Base-by-base conservation (phyloP, 2,329 filamentous ascomycete species). In the Fusarium ambrosium region DNA sequence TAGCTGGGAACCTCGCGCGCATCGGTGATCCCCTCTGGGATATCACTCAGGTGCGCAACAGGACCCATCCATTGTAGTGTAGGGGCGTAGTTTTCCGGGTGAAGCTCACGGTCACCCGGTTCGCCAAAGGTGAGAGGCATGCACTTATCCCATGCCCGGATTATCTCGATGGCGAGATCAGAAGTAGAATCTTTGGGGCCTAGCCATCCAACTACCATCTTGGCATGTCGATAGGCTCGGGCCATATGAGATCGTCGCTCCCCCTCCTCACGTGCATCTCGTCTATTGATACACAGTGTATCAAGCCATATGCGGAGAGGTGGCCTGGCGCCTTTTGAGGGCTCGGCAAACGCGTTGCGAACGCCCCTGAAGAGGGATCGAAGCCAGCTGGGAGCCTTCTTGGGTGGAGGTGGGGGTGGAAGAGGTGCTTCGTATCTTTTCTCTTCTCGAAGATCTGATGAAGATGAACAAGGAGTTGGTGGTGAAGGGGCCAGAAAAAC, bases 261-360 rank as follows among this genome's bases (percentile, higher is more conserved):
- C 2, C 61, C 37, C 18, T 76, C 71, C 20, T 77, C 75, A 8
- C 69, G 72, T 4, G 45, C 45, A n/a, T 76, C 69, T 6, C 66
- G 51, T 14, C 63, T 39, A 64, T 77, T 74, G 48, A 77, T 74
- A 37, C 75, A 77, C 32, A 77, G 64, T 43, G 77, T 59, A 62
- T 77, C 75, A 24, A 77, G 39, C 75, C 75, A 77, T 61, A 77
- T 61, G 11, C 75, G 71, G 14, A 77, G 63, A 9, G 75, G 75
- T 7, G 73, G 73, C 13, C 53, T 64, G 27, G 64, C 68, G 14
- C 58, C 24, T 34, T 59, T 60, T 2, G 60, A 1, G 13, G 66
- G 75, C 3, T 69, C 75, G 7, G 65, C 55, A 39, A 77, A 67
- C 2, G 34, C 34, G 34, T 16, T 37, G 32, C 32, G 32, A 10